A percentile compares a stretch with the other conserved stretches of the same genome.
These are phyloP conservation scores for Stellera chamaejasme DNA, from an alignment of 345 rosid genomes.

Conservation along the genomic window DNA sequence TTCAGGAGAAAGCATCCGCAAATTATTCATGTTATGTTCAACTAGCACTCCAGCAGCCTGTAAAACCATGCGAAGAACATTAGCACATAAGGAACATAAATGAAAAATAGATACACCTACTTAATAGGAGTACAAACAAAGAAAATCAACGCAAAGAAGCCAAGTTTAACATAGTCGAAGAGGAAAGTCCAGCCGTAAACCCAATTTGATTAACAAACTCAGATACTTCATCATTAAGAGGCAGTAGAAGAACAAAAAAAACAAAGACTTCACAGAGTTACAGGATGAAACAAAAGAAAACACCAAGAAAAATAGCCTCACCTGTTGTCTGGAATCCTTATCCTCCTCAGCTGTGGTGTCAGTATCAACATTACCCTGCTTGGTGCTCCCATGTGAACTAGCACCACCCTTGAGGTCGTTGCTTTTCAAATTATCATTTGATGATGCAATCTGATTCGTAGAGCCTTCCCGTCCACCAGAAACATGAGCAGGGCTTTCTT, in stretches of 20 bases:
- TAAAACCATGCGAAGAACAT: constrained; percentile 28
- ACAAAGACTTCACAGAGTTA: background rate
- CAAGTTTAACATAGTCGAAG: background rate
- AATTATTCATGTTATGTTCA: constrained; percentile 47
- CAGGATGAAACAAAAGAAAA: background rate
- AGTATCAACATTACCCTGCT: constrained; percentile 21
- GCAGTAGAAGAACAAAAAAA: no score
- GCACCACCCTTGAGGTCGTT: constrained; percentile 18
- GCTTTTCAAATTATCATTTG: constrained; percentile 17
- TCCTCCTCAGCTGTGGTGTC: constrained; percentile 25
- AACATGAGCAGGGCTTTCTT: constrained; percentile 37
- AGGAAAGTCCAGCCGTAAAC: no score
- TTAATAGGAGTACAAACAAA: no score
- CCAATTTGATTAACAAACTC: no score
- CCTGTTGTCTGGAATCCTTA: constrained; percentile 20
- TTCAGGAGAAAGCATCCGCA: constrained; percentile 45
- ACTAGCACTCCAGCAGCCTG: constrained; percentile 43
- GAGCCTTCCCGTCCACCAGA: constrained; percentile 22
- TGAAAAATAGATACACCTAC: no score
- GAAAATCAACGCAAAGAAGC: background rate
- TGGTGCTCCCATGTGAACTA: constrained; percentile 19
- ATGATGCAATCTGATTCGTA: constrained; percentile 13
- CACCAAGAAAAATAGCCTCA: constrained; percentile 22
- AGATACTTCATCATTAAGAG: no score
- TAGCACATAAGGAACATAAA: no score